These are phyloP conservation scores for Gaillardinia entomophila DNA, from an alignment of 805 yeast species.

Conservation along the genomic window DNA sequence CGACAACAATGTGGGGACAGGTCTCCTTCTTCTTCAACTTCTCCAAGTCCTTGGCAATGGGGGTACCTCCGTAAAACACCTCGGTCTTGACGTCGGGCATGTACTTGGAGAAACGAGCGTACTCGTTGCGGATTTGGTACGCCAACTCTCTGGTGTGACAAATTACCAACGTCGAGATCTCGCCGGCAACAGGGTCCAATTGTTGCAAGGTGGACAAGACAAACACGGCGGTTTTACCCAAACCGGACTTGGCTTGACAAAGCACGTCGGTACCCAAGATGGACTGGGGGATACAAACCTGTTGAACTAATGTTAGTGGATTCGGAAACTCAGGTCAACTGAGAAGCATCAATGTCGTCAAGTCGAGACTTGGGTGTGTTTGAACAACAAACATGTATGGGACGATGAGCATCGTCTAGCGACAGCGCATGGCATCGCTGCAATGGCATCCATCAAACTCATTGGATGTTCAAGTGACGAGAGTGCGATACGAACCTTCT, in stretches of 20 bases:
- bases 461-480: no score
- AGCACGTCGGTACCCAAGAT: conserved; percentile 95
- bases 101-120: conserved; percentile 94
- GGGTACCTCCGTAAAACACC: conserved; percentile 95
- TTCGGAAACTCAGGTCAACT: not conserved
- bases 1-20: conserved; percentile 94
- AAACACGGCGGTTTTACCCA: conserved; percentile 98
- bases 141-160: conserved; percentile 99
- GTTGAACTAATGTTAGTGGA: conserved; percentile 65
- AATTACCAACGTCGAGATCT: conserved; percentile 86
- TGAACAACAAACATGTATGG: no score
- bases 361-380: no score
- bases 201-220: conserved; percentile 95
- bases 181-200: conserved; percentile 96
- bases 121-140: conserved; percentile 95
- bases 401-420: no score
- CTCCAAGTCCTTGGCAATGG: conserved; percentile 79
- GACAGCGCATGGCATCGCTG: no score
- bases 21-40: conserved; percentile 86
- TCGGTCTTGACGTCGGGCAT: conserved; percentile 97
- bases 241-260: conserved; percentile 99
- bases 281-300: conserved; percentile 96
- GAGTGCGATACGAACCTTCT: conserved; percentile 79
- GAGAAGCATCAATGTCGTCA: not conserved
- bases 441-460: no score